phyloP scores from a whole-genome alignment of 441 rosid species.

The Theobroma grandiflorum region DNA sequence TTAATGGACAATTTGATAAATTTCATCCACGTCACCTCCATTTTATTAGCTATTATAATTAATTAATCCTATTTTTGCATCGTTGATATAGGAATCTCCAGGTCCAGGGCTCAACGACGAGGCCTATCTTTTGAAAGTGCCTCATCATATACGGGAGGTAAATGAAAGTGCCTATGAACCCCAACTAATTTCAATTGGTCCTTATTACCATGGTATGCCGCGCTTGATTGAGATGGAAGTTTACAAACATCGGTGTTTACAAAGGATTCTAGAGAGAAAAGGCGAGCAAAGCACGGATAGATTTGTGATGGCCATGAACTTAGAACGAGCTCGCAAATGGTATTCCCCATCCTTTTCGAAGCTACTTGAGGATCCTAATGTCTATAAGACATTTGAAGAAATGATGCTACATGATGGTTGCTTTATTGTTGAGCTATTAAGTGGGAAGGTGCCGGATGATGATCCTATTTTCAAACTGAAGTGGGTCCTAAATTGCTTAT shows the following conservation, averaged over 20 bases:
- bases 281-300: no score
- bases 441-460: not conserved
- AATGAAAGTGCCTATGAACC: slow-evolving; percentile 31
- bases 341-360: no score
- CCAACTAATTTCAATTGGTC: slow-evolving; percentile 18
- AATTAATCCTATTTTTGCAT: no score
- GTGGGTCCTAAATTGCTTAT: no score
- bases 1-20: no score
- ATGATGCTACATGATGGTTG: slow-evolving; percentile 19
- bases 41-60: no score
- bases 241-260: slow-evolving; percentile 1
- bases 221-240: slow-evolving; percentile 25
- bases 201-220: slow-evolving; percentile 24
- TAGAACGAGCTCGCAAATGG: slow-evolving; percentile 5
- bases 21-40: no score
- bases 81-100: no score
- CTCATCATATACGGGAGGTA: not conserved
- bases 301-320: no score
- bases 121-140: no score
- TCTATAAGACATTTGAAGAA: not conserved
- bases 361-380: no score
- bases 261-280: not conserved
- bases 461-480: not conserved
- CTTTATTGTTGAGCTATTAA: not conserved
- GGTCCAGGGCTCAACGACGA: no score